Conservation (phyloP, 345 rosid genomes). For the Odontarrhena argentea region DNA sequence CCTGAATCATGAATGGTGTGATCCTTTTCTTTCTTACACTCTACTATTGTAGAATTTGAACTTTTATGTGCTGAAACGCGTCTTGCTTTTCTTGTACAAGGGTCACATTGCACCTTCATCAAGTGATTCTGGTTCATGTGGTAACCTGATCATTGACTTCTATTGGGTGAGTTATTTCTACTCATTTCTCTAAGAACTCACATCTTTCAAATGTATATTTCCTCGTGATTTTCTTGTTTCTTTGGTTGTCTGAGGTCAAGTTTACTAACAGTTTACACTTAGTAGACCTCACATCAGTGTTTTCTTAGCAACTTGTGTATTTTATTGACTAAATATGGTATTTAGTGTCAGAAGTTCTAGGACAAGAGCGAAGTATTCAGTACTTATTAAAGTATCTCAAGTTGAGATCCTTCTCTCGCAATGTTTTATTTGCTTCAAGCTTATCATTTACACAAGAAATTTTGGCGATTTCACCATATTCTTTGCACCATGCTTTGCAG, state of each 20-base stretch:
- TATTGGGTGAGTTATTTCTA: conserved; percentile 76
- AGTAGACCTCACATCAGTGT: conserved; percentile 11
- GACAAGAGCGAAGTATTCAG: background rate
- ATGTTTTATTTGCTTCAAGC: conserved; percentile 24
- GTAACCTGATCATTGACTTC: conserved; percentile 89
- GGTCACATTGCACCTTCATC: conserved; percentile 96
- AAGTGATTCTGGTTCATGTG: conserved; percentile 89
- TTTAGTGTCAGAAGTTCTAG: conserved; percentile 9
- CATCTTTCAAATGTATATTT: conserved; percentile 6
- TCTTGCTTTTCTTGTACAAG: conserved; percentile 47
- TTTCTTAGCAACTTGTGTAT: background rate
- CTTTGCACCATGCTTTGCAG: conserved; percentile 48
- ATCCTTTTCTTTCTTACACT: conserved; percentile 15
- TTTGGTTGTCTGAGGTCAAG: conserved; percentile 11
- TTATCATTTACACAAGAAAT: background rate
- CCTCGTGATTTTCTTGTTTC: conserved; percentile 6
- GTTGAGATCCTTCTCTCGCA: conserved; percentile 21
- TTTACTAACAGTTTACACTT: background rate
- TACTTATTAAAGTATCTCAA: background rate
- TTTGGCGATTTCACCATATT: conserved; percentile 16
- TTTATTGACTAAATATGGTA: conserved; percentile 3
- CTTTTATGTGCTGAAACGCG: conserved; percentile 31
- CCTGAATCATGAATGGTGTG: conserved; percentile 16
- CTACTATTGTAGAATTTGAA: conserved; percentile 7
- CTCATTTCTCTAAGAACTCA: conserved; percentile 9